A percentile compares a stretch with the other conserved stretches of the same genome.
phyloP scores from a whole-genome alignment of 257 asterid species.

The Solanum chmielewskii region DNA sequence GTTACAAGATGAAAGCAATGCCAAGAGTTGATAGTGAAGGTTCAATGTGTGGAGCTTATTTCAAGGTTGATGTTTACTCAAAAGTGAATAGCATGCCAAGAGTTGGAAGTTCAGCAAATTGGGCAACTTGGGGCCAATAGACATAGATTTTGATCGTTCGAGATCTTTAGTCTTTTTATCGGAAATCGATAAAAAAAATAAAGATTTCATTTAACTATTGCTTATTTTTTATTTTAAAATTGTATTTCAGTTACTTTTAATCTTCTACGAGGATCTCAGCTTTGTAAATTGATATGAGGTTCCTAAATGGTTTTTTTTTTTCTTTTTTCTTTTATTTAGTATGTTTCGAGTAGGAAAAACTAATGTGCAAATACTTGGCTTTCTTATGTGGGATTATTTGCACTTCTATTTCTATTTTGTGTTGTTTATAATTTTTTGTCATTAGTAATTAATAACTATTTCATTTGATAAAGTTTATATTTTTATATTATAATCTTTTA shows the following conservation, averaged over 20 bases:
- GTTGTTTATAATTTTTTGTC: not conserved
- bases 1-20: conserved; percentile 84
- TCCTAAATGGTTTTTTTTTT: not conserved
- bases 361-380: not conserved
- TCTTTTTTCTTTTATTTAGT: not conserved
- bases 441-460: not conserved
- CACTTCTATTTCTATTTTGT: not conserved
- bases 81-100: conserved; percentile 74
- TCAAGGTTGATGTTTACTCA: conserved; percentile 65
- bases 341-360: not conserved
- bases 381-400: not conserved
- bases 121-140: conserved; percentile 32
- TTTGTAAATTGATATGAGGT: not conserved
- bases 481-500: not conserved
- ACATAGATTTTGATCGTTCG: not conserved
- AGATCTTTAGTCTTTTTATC: not conserved
- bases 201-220: not conserved
- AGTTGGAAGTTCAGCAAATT: conserved; percentile 89
- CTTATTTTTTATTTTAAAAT: not conserved
- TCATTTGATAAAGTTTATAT: no score
- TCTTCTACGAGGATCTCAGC: not conserved
- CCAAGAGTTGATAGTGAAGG: conserved; percentile 96
- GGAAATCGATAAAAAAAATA: not conserved
- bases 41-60: conserved; percentile 77
- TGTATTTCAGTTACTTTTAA: not conserved